A percentile compares a stretch with the other conserved stretches of the same genome.
Evolutionary conservation across 1,284 basidiomycete species (phyloP).

Genomic region (Tylopilus sp.): DNA sequence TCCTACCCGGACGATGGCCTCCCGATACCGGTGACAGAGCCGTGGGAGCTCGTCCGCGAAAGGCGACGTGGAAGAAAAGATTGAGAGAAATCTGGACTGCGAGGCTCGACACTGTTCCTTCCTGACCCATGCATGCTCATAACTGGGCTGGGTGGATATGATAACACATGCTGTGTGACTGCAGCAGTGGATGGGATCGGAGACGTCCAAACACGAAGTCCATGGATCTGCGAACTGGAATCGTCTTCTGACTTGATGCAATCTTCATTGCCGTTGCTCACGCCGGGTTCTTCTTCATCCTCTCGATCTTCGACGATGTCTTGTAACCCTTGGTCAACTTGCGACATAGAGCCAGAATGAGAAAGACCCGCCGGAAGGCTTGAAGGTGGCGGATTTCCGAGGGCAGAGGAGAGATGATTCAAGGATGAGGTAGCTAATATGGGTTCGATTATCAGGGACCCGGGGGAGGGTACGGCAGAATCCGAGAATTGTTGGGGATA

Average conservation of each 20-base stretch:
- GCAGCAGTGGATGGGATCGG: conserved; percentile 26
- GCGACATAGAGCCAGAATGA: conserved; percentile 26
- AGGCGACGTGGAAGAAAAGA: conserved; percentile 23
- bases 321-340: conserved; percentile 39
- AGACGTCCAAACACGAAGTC: conserved; percentile 54
- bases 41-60: conserved; percentile 29
- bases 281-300: conserved; percentile 32
- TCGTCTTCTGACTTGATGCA: conserved; percentile 11
- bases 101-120: conserved; percentile 27
- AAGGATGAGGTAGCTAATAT: conserved; percentile 34
- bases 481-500: not conserved
- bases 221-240: conserved; percentile 48
- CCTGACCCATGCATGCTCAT: conserved; percentile 12
- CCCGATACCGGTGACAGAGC: conserved; percentile 23
- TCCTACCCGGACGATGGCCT: conserved; percentile 23
- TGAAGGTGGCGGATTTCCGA: conserved; percentile 36
- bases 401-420: conserved; percentile 33
- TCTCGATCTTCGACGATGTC: conserved; percentile 55
- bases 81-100: conserved; percentile 17
- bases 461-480: conserved; percentile 1
- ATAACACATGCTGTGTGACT: conserved; percentile 18
- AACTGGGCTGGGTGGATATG: conserved; percentile 28
- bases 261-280: conserved; percentile 9
- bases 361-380: conserved; percentile 36
- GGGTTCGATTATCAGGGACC: conserved; percentile 25